Base-by-base conservation (phyloP, 768 basidiomycete species). In the Psilocybe cubensis region DNA sequence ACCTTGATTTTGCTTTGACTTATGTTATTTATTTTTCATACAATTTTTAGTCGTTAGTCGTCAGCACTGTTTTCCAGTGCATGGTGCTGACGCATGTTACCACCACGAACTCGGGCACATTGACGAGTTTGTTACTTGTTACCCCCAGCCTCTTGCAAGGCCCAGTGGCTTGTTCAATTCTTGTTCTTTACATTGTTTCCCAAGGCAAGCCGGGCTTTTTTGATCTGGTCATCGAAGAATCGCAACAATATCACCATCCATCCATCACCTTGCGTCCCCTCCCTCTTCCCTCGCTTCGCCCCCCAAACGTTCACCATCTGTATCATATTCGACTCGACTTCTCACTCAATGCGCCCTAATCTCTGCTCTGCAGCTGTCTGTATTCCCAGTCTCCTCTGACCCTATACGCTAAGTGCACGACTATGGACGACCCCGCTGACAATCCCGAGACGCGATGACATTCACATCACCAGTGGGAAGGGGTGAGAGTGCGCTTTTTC, bases 1-100 rank as follows among this genome's bases (percentile, higher is more conserved):
- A n/a, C n/a, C 43, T 33, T 57, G 18, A 14, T 44, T 33, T 44
- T 35, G 27, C 31, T 44, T 42, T 24, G 27, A 29, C 35, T 42
- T 24, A 38, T 52, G 45, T 43, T 25, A 24, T 47, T 45, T 57
- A 49, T 57, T 28, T n/a, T n/a, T n/a, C n/a, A 31, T 40, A 41
- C 28, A 11, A 24, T 35, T 33, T 52, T 38, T 24, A 25, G 46
- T 44, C 42, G n/a, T 44, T 7, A 21, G 24, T 4, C 20, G 20
- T 44, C 20, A 18, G 24, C 42, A 44, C 40, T 44, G 20, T 44
- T 21, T 44, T 29, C 20, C 27, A 49, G 48, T 55, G 54, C 48
- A 44, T 44, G 20, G 42, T 44, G 10, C 11, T 44, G 42, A 21
- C 42, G 18, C 10, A 8, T 35, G n/a, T n/a, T n/a, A n/a, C n/a